phyloP scores from a whole-genome alignment of 495 filamentous ascomycete genomes.

The Podospora pseudocomata region DNA sequence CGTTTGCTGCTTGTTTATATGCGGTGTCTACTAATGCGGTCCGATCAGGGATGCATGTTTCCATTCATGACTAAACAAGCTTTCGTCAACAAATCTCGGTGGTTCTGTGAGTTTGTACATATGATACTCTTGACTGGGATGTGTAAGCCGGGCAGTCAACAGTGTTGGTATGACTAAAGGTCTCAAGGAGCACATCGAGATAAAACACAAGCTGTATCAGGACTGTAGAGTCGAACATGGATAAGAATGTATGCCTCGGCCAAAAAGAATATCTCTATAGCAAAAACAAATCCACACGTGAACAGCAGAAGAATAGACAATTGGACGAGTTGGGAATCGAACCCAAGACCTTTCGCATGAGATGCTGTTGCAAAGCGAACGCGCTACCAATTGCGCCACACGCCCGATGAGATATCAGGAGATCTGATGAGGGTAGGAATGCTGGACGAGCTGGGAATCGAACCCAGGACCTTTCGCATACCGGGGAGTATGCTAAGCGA shows the following conservation, averaged over 20 bases:
- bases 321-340: slow-evolving; percentile 6
- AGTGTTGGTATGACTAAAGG: no score
- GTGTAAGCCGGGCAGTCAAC: no score
- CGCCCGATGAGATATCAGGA: not conserved
- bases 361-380: slow-evolving; percentile 2
- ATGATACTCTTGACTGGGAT: no score
- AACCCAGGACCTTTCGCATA: slow-evolving; percentile 17
- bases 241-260: no score
- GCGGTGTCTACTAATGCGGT: slow-evolving; percentile 15
- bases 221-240: no score
- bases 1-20: slow-evolving; percentile 1
- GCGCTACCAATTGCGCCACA: slow-evolving; percentile 4
- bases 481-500: not conserved
- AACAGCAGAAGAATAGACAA: no score
- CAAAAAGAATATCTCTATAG: no score
- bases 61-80: not conserved
- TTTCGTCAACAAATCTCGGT: not conserved
- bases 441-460: slow-evolving; percentile 16
- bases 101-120: no score
- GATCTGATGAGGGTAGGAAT: not conserved
- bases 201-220: no score
- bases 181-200: no score
- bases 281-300: no score
- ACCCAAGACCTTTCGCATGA: slow-evolving; percentile 6
- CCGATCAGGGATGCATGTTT: slow-evolving; percentile 11